Percentiles rank a stretch among this genome's conserved stretches.
These are phyloP conservation scores for Fragaria iinumae DNA, from an alignment of 306 rosid species.

Conservation along the genomic window DNA sequence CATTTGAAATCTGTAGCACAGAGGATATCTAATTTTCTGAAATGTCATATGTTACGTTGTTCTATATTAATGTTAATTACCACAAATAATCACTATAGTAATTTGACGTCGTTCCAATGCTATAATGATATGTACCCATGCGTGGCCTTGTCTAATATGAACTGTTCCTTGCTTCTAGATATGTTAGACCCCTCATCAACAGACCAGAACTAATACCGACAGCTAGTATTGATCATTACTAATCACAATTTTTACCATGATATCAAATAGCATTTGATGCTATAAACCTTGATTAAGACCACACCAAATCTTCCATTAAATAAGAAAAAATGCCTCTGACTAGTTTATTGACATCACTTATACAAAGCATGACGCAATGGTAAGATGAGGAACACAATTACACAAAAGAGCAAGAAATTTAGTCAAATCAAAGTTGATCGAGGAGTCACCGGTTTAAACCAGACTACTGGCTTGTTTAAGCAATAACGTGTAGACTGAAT, in stretches of 20 bases:
- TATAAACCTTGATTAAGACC: slow-evolving; percentile 3
- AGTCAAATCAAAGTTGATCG: not conserved
- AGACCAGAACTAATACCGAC: not conserved
- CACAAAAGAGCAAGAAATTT: too few species aligned
- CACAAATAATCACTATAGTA: too few species aligned
- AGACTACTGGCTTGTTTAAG: not conserved
- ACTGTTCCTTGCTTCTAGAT: not conserved
- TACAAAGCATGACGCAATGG: slow-evolving; percentile 49
- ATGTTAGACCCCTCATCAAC: not conserved
- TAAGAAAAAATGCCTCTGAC: not conserved
- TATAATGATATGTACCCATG: too few species aligned
- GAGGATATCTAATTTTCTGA: too few species aligned
- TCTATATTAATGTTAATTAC: too few species aligned
- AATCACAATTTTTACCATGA: not conserved
- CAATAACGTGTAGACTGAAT: slow-evolving; percentile 29
- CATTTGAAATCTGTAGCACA: too few species aligned
- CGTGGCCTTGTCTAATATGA: too few species aligned
- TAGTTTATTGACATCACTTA: slow-evolving; percentile 36
- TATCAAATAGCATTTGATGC: not conserved
- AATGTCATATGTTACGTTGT: too few species aligned
- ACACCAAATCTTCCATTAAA: not conserved
- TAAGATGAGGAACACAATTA: not conserved
- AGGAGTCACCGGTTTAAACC: not conserved
- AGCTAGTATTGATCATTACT: not conserved
- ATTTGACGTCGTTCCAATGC: too few species aligned